A percentile compares a stretch with the other conserved stretches of the same genome.
Evolutionary conservation across 805 yeast species (phyloP).

Genomic region (Kurtzmaniella cleridarum): DNA sequence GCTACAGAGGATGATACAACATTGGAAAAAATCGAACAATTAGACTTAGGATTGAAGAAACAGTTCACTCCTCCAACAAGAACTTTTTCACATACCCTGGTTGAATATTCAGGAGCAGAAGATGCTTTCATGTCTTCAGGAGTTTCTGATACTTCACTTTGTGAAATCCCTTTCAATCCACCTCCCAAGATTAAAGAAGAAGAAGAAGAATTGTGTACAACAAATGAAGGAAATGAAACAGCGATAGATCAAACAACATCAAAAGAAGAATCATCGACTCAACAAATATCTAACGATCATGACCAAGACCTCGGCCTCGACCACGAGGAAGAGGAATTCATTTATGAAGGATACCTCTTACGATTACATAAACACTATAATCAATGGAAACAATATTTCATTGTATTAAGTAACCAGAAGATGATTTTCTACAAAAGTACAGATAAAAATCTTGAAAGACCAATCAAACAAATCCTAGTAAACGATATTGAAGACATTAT

Average conservation of each 20-base stretch:
- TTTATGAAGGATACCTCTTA: conserved; percentile 37
- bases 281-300: too few relatives aligned
- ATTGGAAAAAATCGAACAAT: too few relatives aligned
- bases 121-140: conserved; percentile 7
- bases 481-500: conserved; percentile 41
- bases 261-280: neutral
- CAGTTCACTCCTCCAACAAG: neutral
- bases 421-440: conserved; percentile 37
- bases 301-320: too few relatives aligned
- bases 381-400: conserved; percentile 44
- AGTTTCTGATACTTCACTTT: conserved; percentile 6
- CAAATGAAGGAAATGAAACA: neutral
- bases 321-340: conserved; percentile 11
- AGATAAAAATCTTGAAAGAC: conserved; percentile 12
- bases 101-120: conserved; percentile 7
- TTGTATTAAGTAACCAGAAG: conserved; percentile 37
- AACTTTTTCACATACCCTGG: neutral
- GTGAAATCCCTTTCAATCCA: neutral
- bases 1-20: neutral
- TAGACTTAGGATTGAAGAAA: too few relatives aligned
- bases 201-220: conserved; percentile 1
- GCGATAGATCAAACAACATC: too few relatives aligned
- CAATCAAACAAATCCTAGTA: conserved; percentile 19
- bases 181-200: conserved; percentile 1
- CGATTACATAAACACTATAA: conserved; percentile 38